phyloP scores from a whole-genome alignment of 108 stramenopile genomes.

The Nitzschia sp. region DNA sequence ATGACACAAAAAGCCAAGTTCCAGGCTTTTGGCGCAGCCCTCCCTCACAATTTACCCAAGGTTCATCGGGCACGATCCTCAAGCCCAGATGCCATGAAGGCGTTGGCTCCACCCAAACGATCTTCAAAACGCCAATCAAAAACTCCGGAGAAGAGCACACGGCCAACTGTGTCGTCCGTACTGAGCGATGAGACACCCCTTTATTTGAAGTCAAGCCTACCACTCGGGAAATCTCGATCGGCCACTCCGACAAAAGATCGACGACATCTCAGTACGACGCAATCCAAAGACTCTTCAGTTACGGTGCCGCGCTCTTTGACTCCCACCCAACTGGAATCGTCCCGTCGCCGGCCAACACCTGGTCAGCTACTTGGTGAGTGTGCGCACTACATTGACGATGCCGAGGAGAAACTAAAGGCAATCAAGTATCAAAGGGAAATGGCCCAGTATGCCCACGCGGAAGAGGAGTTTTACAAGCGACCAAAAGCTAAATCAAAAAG shows the following conservation, averaged over 20 bases:
- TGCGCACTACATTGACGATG: not conserved
- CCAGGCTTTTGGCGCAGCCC: too few relatives aligned
- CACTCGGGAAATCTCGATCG: conserved; percentile 5
- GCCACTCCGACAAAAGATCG: conserved; percentile 1
- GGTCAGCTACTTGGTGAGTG: not conserved
- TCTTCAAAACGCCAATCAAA: not conserved
- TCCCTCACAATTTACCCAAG: not conserved
- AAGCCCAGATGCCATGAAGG: conserved; percentile 10
- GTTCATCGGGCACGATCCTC: conserved; percentile 1
- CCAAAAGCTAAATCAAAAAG: too few relatives aligned
- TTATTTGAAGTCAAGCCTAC: not conserved
- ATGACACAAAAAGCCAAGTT: not conserved
- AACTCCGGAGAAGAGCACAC: not conserved
- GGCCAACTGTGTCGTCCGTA: too few relatives aligned
- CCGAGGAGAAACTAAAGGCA: conserved; percentile 10
- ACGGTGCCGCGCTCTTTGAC: not conserved
- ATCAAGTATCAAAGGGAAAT: conserved; percentile 3
- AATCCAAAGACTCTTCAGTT: not conserved
- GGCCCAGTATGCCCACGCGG: too few relatives aligned
- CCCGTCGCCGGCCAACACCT: not conserved
- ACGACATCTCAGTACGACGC: not conserved
- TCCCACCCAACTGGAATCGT: conserved; percentile 5
- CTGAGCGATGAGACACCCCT: too few relatives aligned
- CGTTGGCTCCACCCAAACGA: not conserved
- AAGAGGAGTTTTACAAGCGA: too few relatives aligned